These are phyloP conservation scores for Ceratobasidium sp. DNA, from an alignment of 1,284 basidiomycete species.

Conservation along the genomic window DNA sequence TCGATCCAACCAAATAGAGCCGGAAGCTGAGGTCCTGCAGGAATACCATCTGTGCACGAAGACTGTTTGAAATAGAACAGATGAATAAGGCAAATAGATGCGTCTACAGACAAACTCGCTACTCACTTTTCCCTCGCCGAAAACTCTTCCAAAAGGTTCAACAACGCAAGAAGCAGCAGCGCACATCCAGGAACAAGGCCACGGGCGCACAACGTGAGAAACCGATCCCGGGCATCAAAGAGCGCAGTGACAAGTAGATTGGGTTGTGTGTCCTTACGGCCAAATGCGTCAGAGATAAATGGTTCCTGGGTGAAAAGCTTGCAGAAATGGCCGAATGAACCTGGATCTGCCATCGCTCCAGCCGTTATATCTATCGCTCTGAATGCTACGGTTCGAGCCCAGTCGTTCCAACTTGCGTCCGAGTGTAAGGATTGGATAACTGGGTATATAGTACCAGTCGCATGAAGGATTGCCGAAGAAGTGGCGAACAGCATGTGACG, in stretches of 20 bases:
- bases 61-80: background rate
- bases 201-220: background rate
- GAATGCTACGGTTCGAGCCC: background rate
- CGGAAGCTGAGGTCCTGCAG: background rate
- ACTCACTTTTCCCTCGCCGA: background rate
- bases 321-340: no score
- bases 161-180: background rate
- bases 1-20: background rate
- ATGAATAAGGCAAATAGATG: background rate
- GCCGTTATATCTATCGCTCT: background rate
- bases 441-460: background rate
- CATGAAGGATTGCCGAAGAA: background rate
- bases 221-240: background rate
- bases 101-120: background rate
- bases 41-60: background rate
- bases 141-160: background rate
- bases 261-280: no score
- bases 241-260: background rate
- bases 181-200: constrained; percentile 4
- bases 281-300: no score
- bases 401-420: background rate
- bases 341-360: background rate
- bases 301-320: background rate
- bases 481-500: background rate
- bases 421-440: background rate